Conservation (phyloP, 257 asterid genomes). For the Voacanga thouarsii region DNA sequence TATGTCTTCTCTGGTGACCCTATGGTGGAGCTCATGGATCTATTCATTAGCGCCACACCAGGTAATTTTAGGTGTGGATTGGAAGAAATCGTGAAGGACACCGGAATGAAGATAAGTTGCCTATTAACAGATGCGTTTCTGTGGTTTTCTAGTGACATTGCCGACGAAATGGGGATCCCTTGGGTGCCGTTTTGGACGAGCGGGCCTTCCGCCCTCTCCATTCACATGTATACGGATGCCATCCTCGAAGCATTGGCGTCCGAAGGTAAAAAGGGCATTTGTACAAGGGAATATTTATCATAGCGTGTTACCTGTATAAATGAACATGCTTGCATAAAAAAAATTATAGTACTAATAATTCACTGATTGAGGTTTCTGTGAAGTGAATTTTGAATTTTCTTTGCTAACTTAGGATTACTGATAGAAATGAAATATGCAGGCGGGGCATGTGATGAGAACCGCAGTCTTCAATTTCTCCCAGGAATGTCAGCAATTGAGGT, state of each 20-base stretch:
- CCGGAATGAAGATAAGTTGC: conserved; percentile 45
- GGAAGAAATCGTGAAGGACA: conserved; percentile 40
- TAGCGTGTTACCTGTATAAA: too few relatives aligned
- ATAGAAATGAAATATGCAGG: conserved; percentile 8
- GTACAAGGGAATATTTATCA: too few relatives aligned
- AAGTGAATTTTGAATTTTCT: not conserved
- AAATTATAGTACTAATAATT: too few relatives aligned
- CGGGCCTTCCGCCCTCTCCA: conserved; percentile 49
- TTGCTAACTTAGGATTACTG: too few relatives aligned
- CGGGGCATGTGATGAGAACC: conserved; percentile 17
- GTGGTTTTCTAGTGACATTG: conserved; percentile 56
- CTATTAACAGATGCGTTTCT: conserved; percentile 58
- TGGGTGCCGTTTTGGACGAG: conserved; percentile 77
- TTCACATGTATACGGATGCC: conserved; percentile 49
- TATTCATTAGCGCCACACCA: conserved; percentile 54
- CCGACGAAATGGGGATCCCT: conserved; percentile 49
- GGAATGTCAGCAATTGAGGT: conserved; percentile 41
- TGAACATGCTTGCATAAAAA: too few relatives aligned
- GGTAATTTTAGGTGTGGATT: conserved; percentile 42
- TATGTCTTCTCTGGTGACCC: conserved; percentile 36
- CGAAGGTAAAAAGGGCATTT: too few relatives aligned
- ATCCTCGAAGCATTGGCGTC: conserved; percentile 22
- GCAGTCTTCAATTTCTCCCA: conserved; percentile 37
- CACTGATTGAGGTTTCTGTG: too few relatives aligned
- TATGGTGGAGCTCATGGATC: conserved; percentile 50